Base-by-base conservation (phyloP, 495 filamentous ascomycete genomes). In the Penicillium antarcticum region DNA sequence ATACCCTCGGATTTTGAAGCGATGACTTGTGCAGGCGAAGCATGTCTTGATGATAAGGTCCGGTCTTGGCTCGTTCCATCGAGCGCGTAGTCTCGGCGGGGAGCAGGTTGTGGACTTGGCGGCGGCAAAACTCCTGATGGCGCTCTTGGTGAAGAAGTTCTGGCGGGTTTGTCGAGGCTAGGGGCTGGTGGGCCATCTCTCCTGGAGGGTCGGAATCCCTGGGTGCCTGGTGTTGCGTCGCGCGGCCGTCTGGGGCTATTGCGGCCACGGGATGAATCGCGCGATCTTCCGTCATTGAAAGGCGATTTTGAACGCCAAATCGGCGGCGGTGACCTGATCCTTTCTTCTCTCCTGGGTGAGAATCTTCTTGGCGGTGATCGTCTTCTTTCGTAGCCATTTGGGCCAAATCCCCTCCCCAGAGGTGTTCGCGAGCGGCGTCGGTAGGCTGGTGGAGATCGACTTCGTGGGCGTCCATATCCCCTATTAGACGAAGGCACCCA, bases 381-480 rank as follows among this genome's bases (percentile, higher is more conserved):
- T 38, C 68, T 49, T 45, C 76, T 68, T 4, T 43, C 49, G 41
- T 73, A 73, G 23, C 65, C 59, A 26, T 56, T 55, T 45, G 52
- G 60, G 4, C 60, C 68, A 47, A 51, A 58, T 19, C 67, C 70
- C 67, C 75, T 70, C 11, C 53, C 65, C 21, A 65, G 58, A 41
- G 77, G 76, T 17, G 74, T 81, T 43, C 76, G 66, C 34, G 76
- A 73, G 40, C 77, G 75, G 40, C 76, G 73, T 37, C 71, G 70
- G 17, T 66, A 70, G n/a, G 55, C 33, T 13, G 58, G 50, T 29
- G 74, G 74, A 16, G 75, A 77, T 18, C 76, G 74, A 57, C 74
- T 79, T 48, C 73, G 68, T 8, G 62, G 57, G 16, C 76, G 68
- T 9, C 57, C 61, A 42, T 72, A 70, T 16, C 60, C 46, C 43